These are phyloP conservation scores for Aspergillus heteromorphus DNA, from an alignment of 495 filamentous ascomycete species.

Conservation along the genomic window DNA sequence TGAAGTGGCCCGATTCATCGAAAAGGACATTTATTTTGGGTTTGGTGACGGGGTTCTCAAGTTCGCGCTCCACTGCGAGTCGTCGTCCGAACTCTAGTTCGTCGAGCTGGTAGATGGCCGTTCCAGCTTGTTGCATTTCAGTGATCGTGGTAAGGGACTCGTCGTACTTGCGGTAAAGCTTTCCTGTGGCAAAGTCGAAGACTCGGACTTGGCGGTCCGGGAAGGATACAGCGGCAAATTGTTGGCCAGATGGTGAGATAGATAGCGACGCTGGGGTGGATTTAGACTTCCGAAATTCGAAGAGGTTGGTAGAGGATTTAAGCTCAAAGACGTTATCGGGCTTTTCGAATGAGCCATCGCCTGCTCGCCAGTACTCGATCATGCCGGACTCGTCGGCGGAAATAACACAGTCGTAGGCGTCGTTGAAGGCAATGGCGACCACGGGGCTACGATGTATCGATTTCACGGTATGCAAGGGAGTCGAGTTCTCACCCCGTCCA, in stretches of 20 bases:
- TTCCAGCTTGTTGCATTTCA: slow-evolving; percentile 92
- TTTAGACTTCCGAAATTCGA: slow-evolving; percentile 95
- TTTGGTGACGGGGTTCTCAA: slow-evolving; percentile 63
- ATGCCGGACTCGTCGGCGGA: slow-evolving; percentile 88
- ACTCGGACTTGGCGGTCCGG: slow-evolving; percentile 88
- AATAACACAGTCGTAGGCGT: slow-evolving; percentile 80
- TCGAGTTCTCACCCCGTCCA: slow-evolving; percentile 73
- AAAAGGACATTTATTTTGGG: slow-evolving; percentile 81
- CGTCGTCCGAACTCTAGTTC: slow-evolving; percentile 89
- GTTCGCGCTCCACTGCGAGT: slow-evolving; percentile 79
- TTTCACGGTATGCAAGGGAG: slow-evolving; percentile 67
- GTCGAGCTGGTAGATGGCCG: slow-evolving; percentile 69
- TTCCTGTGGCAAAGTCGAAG: slow-evolving; percentile 86
- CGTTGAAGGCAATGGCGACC: slow-evolving; percentile 81
- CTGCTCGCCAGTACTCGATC: slow-evolving; percentile 92
- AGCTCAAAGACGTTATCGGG: slow-evolving; percentile 85
- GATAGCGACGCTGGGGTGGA: slow-evolving; percentile 79
- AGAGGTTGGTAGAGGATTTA: slow-evolving; percentile 88
- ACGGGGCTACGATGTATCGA: slow-evolving; percentile 74
- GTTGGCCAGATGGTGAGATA: slow-evolving; percentile 75
- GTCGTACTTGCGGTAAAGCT: slow-evolving; percentile 87
- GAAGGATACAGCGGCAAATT: slow-evolving; percentile 87
- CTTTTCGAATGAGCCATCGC: slow-evolving; percentile 72
- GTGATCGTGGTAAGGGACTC: slow-evolving; percentile 81
- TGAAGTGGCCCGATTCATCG: slow-evolving; percentile 92